Evolutionary conservation across 2,329 filamentous ascomycete genomes (phyloP).

Genomic region (Triangularia setosa): DNA sequence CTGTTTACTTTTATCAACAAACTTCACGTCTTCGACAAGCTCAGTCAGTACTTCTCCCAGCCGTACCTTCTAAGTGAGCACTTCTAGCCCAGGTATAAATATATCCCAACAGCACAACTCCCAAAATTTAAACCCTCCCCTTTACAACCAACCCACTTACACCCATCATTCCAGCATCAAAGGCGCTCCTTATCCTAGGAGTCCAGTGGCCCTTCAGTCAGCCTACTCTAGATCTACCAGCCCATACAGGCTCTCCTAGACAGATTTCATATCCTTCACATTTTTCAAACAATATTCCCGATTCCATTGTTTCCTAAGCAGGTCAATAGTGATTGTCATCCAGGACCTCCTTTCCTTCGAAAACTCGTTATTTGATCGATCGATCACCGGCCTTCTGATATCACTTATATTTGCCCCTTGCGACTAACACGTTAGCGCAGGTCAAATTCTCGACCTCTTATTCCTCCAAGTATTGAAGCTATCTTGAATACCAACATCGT

Average conservation of each 20-base stretch:
- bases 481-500: not conserved
- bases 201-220: not conserved
- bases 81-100: not conserved
- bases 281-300: not conserved
- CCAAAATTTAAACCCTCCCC: not conserved
- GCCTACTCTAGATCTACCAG: not conserved
- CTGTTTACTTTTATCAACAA: too few relatives aligned
- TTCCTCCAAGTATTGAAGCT: not conserved
- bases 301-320: not conserved
- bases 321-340: not conserved
- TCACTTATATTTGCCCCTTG: not conserved
- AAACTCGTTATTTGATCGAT: not conserved
- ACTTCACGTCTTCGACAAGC: not conserved
- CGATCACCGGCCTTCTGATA: not conserved
- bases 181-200: not conserved
- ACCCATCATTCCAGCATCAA: not conserved
- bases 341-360: not conserved
- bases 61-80: not conserved
- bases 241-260: not conserved
- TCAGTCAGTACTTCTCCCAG: not conserved
- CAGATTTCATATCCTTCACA: not conserved
- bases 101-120: not conserved
- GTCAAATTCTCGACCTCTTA: not conserved
- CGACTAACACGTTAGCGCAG: not conserved
- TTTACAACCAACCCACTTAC: not conserved